Base-by-base conservation (phyloP, 495 filamentous ascomycete species). In the Aspergillus nidulans region DNA sequence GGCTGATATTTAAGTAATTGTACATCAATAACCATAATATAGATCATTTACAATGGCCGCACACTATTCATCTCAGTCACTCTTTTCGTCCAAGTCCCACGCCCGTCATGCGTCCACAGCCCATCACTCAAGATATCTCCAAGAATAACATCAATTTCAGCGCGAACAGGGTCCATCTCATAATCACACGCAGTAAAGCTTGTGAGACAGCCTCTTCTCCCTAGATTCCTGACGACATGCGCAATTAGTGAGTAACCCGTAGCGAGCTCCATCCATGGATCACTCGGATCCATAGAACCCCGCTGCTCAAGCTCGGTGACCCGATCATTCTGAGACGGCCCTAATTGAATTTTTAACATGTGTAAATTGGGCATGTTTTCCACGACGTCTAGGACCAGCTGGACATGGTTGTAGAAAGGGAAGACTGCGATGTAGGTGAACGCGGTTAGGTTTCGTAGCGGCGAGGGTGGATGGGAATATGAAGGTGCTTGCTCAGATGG, bases 191-290 rank as follows among this genome's bases (percentile, higher is more conserved):
- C 61, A 1, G 39, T 48, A 25, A 76, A 72, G 25, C 63, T 56
- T 3, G 41, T 24, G n/a, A 75, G 52, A 3, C 48, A 21, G 23
- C 57, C 55, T 25, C 12, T 53, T 21, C 54, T 53, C 1, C 58
- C 49, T 18, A 69, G 41, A 6, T 64, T 54, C 10, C 52, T 53
- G 18, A 77, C 61, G 15, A 61, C 49, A 36, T 67, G 69, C 4
- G 61, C 70, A 47, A 76, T 65, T 10, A 77, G 56, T 15, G 66
- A 62, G 55, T 76, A 77, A 1, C 66, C 66, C 1, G 71, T 73
- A 25, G 66, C 57, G 16, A 77, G 55, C 38, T 77, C 74, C 70
- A 74, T 75, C 72, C 73, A 77, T 0, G 72, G 69, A 51, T 76
- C 74, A 20, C 68, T 69, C 5, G 68, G 67, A 34, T 77, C 73